Conservation (phyloP, 2,329 filamentous ascomycete genomes). For the Cladosporium oxysporum region DNA sequence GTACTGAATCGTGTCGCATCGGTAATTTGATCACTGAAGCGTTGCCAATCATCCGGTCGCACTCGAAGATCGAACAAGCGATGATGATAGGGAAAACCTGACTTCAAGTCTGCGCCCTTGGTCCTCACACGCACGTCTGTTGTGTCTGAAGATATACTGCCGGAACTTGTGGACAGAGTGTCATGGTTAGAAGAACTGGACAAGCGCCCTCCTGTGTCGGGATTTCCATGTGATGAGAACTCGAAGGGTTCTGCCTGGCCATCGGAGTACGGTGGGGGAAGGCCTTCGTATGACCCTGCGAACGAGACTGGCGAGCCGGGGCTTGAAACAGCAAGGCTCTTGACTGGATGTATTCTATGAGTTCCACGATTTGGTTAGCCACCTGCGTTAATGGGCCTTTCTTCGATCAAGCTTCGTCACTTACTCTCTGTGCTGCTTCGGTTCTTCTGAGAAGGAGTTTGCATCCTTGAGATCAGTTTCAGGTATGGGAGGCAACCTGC, state of each 20-base stretch:
- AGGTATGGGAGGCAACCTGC: background rate
- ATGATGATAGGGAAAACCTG: slow-evolving; percentile 30
- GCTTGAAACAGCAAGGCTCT: background rate
- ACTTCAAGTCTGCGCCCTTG: slow-evolving; percentile 27
- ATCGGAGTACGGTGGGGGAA: background rate
- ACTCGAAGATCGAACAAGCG: slow-evolving; percentile 29
- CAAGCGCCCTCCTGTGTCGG: background rate
- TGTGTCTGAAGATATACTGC: background rate
- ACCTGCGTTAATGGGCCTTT: background rate
- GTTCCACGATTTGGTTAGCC: background rate
- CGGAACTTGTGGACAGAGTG: background rate
- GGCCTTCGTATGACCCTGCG: background rate
- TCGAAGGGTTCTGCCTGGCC: background rate
- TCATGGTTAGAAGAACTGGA: background rate
- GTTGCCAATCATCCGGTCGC: slow-evolving; percentile 29
- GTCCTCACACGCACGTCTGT: slow-evolving; percentile 25
- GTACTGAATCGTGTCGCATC: slow-evolving; percentile 24
- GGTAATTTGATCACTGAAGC: slow-evolving; percentile 28
- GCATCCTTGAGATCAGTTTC: background rate
- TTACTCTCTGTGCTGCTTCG: background rate
- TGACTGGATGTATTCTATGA: background rate
- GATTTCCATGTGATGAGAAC: background rate
- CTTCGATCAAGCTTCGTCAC: background rate
- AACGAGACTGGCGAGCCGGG: background rate
- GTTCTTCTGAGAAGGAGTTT: background rate